Conservation (phyloP, 139 green algal species). For the Haematococcus lacustris region DNA sequence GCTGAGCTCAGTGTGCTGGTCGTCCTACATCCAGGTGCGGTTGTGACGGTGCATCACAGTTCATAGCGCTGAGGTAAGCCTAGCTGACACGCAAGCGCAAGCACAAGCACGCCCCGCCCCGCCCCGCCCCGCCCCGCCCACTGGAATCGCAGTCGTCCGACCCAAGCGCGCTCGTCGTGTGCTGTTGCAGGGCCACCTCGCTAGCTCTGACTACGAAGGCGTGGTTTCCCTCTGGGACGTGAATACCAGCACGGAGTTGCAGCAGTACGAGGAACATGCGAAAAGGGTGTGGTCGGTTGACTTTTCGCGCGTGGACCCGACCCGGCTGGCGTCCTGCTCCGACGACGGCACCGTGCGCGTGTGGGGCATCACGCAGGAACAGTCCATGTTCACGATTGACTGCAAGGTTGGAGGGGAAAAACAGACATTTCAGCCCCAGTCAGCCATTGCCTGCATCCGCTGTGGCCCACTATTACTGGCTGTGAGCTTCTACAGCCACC, state of each 20-base stretch:
- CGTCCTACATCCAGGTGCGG: slow-evolving; percentile 15
- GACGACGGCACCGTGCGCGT: slow-evolving; percentile 79
- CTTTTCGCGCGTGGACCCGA: slow-evolving; percentile 40
- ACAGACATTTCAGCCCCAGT: no score
- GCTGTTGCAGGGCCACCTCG: slow-evolving; percentile 48
- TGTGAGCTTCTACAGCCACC: no score
- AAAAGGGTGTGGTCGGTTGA: slow-evolving; percentile 85
- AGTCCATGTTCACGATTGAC: no score
- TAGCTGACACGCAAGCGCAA: no score
- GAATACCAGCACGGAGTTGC: slow-evolving; percentile 16
- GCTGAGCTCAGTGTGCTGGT: slow-evolving; percentile 18
- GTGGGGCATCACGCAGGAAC: slow-evolving; percentile 25
- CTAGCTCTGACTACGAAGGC: slow-evolving; percentile 76
- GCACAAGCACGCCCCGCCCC: no score
- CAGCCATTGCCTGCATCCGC: not conserved
- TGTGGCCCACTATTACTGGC: no score
- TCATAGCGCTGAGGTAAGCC: no score
- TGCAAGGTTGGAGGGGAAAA: no score
- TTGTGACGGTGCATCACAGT: no score
- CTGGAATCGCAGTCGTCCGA: no score
- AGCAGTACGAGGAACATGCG: slow-evolving; percentile 66
- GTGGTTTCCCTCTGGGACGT: slow-evolving; percentile 64
- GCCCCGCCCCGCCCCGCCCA: no score
- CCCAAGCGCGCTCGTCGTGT: no score
- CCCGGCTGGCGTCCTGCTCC: slow-evolving; percentile 56